Base-by-base conservation (phyloP, 2,329 filamentous ascomycete genomes). In the Xylariales sp. region DNA sequence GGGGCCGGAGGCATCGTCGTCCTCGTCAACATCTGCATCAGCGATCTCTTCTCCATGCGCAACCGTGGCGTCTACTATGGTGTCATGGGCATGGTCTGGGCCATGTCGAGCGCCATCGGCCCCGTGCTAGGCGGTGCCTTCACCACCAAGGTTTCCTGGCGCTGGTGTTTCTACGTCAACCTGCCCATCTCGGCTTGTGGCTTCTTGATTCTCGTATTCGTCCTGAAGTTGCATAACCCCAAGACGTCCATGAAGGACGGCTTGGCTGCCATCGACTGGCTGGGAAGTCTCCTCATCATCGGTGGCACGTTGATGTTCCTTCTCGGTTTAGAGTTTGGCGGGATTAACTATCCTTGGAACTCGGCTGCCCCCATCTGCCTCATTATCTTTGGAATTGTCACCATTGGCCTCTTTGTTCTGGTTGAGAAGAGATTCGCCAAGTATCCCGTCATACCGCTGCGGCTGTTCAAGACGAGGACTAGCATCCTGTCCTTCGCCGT, bases 251-350 rank as follows among this genome's bases (percentile, higher is more conserved):
- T 85, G 10, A 61, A 67, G 36, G 59, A 80, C 35, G 84, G 83
- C 1, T 62, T 88, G 5, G 70, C 74, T 21, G 81, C 82, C 14
- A 69, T 81, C 31, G 76, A 81, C 58, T 81, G 76, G 76, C 44
- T 66, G 0, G 74, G 74, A 24, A 74, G 67, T 40, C 12, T 72
- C 5, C 61, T 74, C 20, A 78, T 94, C 55, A 74, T 90, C 17
- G 85, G 84, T 29, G 87, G 83, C 15, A 90, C 86, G 0, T 69
- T 94, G 15, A 91, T 95, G 86, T 71, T 95, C 47, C 76, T 95
- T 4, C 78, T 95, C 29, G 90, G 88, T 1, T 76, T 95, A 10
- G 84, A 94, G 54, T 88, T 91, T 44, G 90, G 89, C 38, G 89
- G 88, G 33, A 76, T 88, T 36, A 70, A 72, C 16, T 78, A 77